Percentiles rank a stretch among this genome's conserved stretches.
Conservation (phyloP, 495 filamentous ascomycete genomes). For the Neurospora sp. region DNA sequence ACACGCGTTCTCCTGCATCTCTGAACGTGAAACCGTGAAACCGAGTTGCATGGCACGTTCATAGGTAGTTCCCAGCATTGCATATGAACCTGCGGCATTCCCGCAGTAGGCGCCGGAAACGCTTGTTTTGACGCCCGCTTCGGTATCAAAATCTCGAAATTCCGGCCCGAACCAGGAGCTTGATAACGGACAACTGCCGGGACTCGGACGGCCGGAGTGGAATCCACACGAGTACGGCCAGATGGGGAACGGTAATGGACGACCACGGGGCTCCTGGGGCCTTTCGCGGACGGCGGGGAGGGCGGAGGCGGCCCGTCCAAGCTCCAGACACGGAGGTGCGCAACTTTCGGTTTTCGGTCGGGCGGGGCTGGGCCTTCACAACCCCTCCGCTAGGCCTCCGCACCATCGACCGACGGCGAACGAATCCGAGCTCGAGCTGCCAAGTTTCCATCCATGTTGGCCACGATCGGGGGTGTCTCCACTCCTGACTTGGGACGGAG, state of each 20-base stretch:
- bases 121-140: background rate
- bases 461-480: background rate
- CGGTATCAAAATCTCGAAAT: background rate
- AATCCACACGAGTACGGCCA: background rate
- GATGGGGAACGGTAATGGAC: background rate
- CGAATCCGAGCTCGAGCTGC: background rate
- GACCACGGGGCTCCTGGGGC: background rate
- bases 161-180: background rate
- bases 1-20: background rate
- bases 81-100: background rate
- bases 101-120: background rate
- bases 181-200: background rate
- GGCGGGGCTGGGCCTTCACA: background rate
- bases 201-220: background rate
- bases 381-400: background rate
- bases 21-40: background rate
- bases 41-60: background rate
- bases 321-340: background rate
- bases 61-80: background rate
- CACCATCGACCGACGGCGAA: background rate
- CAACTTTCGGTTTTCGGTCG: background rate
- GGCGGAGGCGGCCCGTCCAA: background rate
- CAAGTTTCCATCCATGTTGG: background rate
- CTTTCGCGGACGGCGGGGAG: background rate
- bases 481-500: background rate